These are phyloP conservation scores for Rhizoclosmatium sp. DNA, from an alignment of 192 early-diverging fungal genomes.

Conservation along the genomic window DNA sequence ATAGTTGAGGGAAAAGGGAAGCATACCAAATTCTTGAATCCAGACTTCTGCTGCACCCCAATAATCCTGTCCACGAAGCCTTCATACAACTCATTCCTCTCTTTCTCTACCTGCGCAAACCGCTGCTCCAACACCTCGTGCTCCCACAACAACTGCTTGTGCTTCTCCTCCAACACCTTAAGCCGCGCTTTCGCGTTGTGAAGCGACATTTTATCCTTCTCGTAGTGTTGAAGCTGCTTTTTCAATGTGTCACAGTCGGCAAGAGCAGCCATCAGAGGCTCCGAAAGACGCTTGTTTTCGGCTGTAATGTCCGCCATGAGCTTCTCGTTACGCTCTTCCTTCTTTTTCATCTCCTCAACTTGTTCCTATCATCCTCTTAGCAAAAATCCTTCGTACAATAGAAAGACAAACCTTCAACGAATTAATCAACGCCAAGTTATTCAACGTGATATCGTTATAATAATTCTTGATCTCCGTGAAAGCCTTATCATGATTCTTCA, in stretches of 20 bases:
- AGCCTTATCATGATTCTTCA: constrained; percentile 75
- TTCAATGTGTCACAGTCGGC: constrained; percentile 68
- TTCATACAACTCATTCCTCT: constrained; percentile 70
- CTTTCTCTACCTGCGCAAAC: constrained; percentile 68
- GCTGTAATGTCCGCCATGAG: constrained; percentile 70
- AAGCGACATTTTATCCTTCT: constrained; percentile 71
- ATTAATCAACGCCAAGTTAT: constrained; percentile 72
- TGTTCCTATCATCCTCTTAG: constrained; percentile 57
- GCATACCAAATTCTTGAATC: constrained; percentile 68
- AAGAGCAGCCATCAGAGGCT: constrained; percentile 68
- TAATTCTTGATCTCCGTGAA: constrained; percentile 77
- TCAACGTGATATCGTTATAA: constrained; percentile 75
- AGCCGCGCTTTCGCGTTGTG: constrained; percentile 67
- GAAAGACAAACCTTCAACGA: constrained; percentile 62
- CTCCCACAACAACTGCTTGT: constrained; percentile 68
- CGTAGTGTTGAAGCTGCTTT: constrained; percentile 63
- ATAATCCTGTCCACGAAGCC: constrained; percentile 70
- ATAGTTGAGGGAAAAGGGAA: constrained; percentile 14
- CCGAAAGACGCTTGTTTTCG: constrained; percentile 72
- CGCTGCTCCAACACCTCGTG: constrained; percentile 72
- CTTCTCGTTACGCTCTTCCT: constrained; percentile 75
- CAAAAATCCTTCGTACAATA: neutral
- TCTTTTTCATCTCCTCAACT: constrained; percentile 77
- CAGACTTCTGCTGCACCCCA: constrained; percentile 72
- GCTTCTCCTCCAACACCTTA: constrained; percentile 67